These are phyloP conservation scores for Elongisporangium undulatum DNA, from an alignment of 352 stramenopile genomes.

Conservation along the genomic window DNA sequence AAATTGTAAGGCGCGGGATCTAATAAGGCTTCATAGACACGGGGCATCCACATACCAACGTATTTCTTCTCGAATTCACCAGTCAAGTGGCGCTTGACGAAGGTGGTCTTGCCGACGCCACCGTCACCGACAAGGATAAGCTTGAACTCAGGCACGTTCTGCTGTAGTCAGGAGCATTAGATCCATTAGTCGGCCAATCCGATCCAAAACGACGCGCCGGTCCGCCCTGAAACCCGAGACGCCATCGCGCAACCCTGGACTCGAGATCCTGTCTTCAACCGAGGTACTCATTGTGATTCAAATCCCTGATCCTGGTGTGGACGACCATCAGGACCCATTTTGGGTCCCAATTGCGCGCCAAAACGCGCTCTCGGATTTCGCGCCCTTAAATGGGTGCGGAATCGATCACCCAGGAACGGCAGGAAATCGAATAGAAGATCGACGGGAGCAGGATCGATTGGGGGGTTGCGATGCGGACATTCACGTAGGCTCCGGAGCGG, in stretches of 20 bases:
- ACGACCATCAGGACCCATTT: background rate
- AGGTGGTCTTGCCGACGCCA: conserved; percentile 99
- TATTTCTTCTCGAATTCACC: conserved; percentile 99
- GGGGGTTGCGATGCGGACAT: background rate
- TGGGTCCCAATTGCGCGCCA: background rate
- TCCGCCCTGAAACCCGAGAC: background rate
- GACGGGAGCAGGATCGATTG: background rate
- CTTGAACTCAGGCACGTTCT: conserved; percentile 99
- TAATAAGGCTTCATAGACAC: background rate
- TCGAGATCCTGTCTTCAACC: background rate
- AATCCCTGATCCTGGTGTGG: background rate
- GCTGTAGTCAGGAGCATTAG: conserved; percentile 3
- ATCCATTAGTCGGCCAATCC: background rate
- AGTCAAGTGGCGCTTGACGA: conserved; percentile 99
- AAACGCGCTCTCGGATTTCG: background rate
- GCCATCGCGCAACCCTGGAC: background rate
- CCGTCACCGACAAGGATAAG: conserved; percentile 99
- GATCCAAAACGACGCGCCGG: background rate
- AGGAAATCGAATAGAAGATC: background rate
- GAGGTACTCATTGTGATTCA: background rate
- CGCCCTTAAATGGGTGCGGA: background rate
- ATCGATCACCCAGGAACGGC: background rate
- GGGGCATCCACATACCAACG: conserved; percentile 54
- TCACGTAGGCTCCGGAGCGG: background rate
- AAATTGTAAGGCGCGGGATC: background rate